Percentiles rank a stretch among this genome's conserved stretches.
phyloP scores from a whole-genome alignment of 768 basidiomycete genomes.

The Suillus occidentalis region DNA sequence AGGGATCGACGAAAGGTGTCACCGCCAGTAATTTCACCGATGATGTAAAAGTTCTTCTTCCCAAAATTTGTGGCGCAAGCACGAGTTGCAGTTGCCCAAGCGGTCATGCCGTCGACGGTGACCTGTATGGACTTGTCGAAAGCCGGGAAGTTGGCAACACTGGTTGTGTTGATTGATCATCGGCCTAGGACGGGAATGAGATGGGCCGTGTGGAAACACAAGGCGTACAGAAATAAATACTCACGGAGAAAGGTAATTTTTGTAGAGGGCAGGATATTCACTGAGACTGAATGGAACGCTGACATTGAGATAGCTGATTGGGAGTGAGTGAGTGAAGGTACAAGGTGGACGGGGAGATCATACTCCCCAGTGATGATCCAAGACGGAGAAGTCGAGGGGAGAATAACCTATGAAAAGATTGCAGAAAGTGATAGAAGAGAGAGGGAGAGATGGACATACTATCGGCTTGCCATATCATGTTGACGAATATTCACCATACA shows the following conservation, averaged over 20 bases:
- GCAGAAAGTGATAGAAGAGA: constrained; percentile 7
- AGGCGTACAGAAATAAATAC: constrained; percentile 19
- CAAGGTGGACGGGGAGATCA: constrained; percentile 24
- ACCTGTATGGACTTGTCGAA: constrained; percentile 93
- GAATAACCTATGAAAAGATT: constrained; percentile 71
- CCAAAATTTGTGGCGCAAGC: constrained; percentile 68
- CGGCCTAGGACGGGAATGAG: constrained; percentile 42
- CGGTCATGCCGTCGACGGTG: constrained; percentile 75
- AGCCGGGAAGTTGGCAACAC: constrained; percentile 72
- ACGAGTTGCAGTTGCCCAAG: constrained; percentile 74
- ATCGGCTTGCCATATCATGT: constrained; percentile 98
- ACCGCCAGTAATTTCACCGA: constrained; percentile 94
- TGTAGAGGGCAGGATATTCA: constrained; percentile 77
- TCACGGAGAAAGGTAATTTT: constrained; percentile 70
- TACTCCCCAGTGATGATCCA: constrained; percentile 96
- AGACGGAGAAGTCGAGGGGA: constrained; percentile 83
- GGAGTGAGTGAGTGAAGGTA: constrained; percentile 11
- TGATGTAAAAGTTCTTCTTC: constrained; percentile 87
- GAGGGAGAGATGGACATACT: constrained; percentile 43
- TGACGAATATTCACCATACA: constrained; percentile 83
- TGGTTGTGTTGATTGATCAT: constrained; percentile 69
- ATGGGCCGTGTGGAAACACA: constrained; percentile 1
- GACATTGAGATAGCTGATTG: constrained; percentile 60
- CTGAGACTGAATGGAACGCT: constrained; percentile 78
- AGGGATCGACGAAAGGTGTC: constrained; percentile 86